Conservation (phyloP, 768 basidiomycete genomes). For the Psilocybe sp. region DNA sequence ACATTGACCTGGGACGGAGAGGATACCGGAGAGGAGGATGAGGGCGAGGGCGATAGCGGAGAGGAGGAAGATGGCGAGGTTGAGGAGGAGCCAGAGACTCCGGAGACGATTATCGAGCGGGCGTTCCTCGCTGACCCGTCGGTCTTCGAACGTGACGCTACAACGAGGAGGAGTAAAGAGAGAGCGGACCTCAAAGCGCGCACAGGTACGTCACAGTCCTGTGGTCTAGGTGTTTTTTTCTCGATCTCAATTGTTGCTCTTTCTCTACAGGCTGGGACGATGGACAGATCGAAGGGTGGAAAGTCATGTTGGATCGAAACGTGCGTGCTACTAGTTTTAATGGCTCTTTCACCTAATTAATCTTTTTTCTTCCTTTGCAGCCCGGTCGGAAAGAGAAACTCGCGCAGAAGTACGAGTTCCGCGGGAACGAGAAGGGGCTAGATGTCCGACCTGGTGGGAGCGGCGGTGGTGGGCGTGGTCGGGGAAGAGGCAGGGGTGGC, state of each 20-base stretch:
- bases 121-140: slow-evolving; percentile 75
- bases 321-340: slow-evolving; percentile 42
- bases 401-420: slow-evolving; percentile 72
- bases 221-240: neutral
- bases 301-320: slow-evolving; percentile 83
- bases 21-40: slow-evolving; percentile 36
- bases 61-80: slow-evolving; percentile 35
- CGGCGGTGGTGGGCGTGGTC: slow-evolving; percentile 17
- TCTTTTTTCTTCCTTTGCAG: slow-evolving; percentile 6
- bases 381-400: slow-evolving; percentile 63
- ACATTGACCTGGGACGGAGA: slow-evolving; percentile 57
- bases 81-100: slow-evolving; percentile 24
- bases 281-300: slow-evolving; percentile 92
- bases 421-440: slow-evolving; percentile 48
- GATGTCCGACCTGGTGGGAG: slow-evolving; percentile 11
- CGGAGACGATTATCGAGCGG: slow-evolving; percentile 69
- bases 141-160: slow-evolving; percentile 73
- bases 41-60: slow-evolving; percentile 31
- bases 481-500: slow-evolving; percentile 14
- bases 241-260: neutral
- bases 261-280: slow-evolving; percentile 60
- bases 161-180: slow-evolving; percentile 66
- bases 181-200: slow-evolving; percentile 62
- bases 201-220: slow-evolving; percentile 47
- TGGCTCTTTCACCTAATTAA: neutral